Evolutionary conservation across 2,329 filamentous ascomycete genomes (phyloP), one percentile per base, ranked within the genome.

Genomic region (Karstenula rhodostoma): DNA sequence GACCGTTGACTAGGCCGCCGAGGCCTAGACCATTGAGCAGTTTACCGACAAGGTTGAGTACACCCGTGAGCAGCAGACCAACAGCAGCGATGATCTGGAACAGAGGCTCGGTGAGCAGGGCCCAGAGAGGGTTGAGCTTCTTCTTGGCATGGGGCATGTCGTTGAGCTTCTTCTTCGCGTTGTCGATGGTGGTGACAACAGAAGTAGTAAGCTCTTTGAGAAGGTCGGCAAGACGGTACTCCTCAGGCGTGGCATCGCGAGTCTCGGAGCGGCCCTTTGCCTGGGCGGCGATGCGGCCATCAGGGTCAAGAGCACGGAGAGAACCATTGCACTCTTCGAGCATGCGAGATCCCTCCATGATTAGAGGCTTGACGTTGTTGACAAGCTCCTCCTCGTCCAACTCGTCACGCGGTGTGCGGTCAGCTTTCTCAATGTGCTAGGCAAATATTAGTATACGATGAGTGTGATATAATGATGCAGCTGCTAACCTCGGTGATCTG

Each of bases 111-210:
- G 88, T 88, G 67, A 95, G 82, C 51, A 97, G 83, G 32, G 83
- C 88, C 93, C 93, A 96, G 32, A 97, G 87, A 12, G 94, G 93
- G 81, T 94, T 97, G 62, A 61, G 85, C 83, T 94, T 89, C 85
- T 96, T 94, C 89, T 97, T 96, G 46, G 93, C 94, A 68, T 96
- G 91, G 6, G 94, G 93, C 91, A 97, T 95, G 73, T 92, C 91
- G 73, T 91, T 88, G 62, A 97, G 91, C 83, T 92, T 91, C 82
- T 90, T 91, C 87, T 94, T 95, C 27, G 91, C 91, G 65, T 90
- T 89, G 73, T 97, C 93, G 68, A 97, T 94, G 25, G 90, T 92
- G 71, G 89, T 88, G 49, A 91, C 89, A 23, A 97, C 91, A 27
- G 87, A 89, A 22, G 89, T 89, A 0, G 93, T 94, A 60, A 97